Evolutionary conservation across 805 yeast genomes (phyloP).

Genomic region (Candida multigemmis): DNA sequence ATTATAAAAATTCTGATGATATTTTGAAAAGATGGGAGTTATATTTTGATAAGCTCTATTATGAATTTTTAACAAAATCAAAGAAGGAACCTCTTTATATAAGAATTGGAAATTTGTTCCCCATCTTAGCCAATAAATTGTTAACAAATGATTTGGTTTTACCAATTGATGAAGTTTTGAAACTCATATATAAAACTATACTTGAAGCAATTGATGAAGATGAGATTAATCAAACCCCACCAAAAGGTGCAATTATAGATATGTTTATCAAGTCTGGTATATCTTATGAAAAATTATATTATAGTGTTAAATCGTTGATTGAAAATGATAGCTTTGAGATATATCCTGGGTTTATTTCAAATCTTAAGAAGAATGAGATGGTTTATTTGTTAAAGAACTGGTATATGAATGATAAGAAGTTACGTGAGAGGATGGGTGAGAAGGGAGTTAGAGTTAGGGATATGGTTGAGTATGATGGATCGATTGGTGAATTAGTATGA

Average conservation of each 20-base stretch:
- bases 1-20: conserved; percentile 77
- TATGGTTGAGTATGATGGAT: no score
- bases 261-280: conserved; percentile 59
- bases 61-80: conserved; percentile 17
- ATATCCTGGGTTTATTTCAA: conserved; percentile 35
- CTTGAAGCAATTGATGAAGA: conserved; percentile 25
- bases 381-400: conserved; percentile 54
- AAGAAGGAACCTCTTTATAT: conserved; percentile 29
- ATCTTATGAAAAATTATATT: conserved; percentile 55
- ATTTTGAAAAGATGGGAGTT: conserved; percentile 75
- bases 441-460: no score
- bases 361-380: conserved; percentile 44
- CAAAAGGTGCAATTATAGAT: conserved; percentile 52
- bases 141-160: conserved; percentile 68
- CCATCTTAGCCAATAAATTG: conserved; percentile 53
- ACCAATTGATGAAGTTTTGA: conserved; percentile 65
- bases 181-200: conserved; percentile 52
- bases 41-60: conserved; percentile 44
- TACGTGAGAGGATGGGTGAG: conserved; percentile 56
- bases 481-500: no score
- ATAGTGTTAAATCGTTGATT: conserved; percentile 50
- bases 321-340: conserved; percentile 49
- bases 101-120: conserved; percentile 27
- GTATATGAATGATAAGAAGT: conserved; percentile 56
- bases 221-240: conserved; percentile 20